Base-by-base conservation (phyloP, 2,329 filamentous ascomycete genomes). In the Cercospora citrullina region DNA sequence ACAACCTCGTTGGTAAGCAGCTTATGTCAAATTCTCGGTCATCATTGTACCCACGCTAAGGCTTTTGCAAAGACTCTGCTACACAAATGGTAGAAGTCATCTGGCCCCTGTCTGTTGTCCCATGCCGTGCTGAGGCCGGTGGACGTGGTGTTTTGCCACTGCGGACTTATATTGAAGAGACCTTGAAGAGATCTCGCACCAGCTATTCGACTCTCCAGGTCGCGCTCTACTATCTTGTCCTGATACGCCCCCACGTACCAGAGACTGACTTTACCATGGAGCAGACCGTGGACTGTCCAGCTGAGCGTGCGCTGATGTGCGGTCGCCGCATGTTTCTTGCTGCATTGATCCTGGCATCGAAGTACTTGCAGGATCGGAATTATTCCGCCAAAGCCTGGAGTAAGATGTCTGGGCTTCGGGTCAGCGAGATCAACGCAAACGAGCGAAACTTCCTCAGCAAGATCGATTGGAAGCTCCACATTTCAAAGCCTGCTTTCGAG, bases 141-240 rank as follows among this genome's bases (percentile, higher is more conserved):
- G 89, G 86, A 77, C 92, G 91, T 78, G 89, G 91, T 63, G 91
- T 97, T 69, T 84, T 99, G 72, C 94, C 94, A 68, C 85, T 99
- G 75, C 91, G 94, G 73, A 96, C 91, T 64, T 99, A 98, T 79
- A 98, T 99, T 75, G 94, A 98, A 81, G 95, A 98, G 85, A 98
- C 95, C 21, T 85, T 99, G 72, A 91, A 94, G 74, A 89, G 95
- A 75, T 99, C 95, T 69, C 90, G 94, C 76, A 97, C 95, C 53
- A 97, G 94, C 83, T 99, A 97, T 83, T 98, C 94, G 68, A 99
- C 95, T 31, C 84, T 99, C 64, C 95, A 98, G 81, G 95, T 99
- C 69, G 94, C 95, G 28, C 85, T 99, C 70, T 99, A 97, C 80
- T 99, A 99, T 79, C 83, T 99, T 76, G 90, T 99, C 76, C 86